Evolutionary conservation across 2,329 filamentous ascomycete genomes (phyloP), one percentile per base, ranked within the genome.

Genomic region (Furcasterigmium sp.): DNA sequence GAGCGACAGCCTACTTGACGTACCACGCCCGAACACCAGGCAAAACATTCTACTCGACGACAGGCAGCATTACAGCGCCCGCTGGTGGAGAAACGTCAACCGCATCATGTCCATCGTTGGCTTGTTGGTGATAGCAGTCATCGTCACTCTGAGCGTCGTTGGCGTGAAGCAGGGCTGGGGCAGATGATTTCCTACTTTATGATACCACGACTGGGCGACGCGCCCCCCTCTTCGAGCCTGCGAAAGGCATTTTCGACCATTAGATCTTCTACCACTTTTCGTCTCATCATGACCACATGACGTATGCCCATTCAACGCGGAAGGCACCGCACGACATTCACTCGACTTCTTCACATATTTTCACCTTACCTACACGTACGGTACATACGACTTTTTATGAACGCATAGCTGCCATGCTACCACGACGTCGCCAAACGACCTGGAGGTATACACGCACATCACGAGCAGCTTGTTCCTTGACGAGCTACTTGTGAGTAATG

Each of bases 1-100:
- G n/a, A 35, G 32, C 32, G 32, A 35, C 15, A 64, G 63, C 40
- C 63, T 67, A 20, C 55, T 68, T 21, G 63, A 66, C 28, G 53
- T 66, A 9, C 17, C n/a, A 5, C 15, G 32, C 32, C 32, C n/a
- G n/a, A 15, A 17, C 15, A n/a, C 32, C 14, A 17, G n/a, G 9
- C 32, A 17, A 18, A 17, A 17, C 10, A 35, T 17, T 18, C 15
- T 35, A 11, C 49, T 64, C 25, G 65, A 73, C 44, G 71, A 76
- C 50, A 57, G 63, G 11, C 65, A 68, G 32, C 75, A 70, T 50
- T 68, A 70, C 51, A 78, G 72, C 43, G 75, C 75, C 11, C 64
- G 68, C 38, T 81, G 78, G 78, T 82, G 78, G 78, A 69, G 78
- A 44, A 73, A 69, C 39, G 63, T 81, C 36, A 82, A 82, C 54